These are phyloP conservation scores for Peltaster fructicola DNA, from an alignment of 2,329 filamentous ascomycete genomes.

Conservation along the genomic window DNA sequence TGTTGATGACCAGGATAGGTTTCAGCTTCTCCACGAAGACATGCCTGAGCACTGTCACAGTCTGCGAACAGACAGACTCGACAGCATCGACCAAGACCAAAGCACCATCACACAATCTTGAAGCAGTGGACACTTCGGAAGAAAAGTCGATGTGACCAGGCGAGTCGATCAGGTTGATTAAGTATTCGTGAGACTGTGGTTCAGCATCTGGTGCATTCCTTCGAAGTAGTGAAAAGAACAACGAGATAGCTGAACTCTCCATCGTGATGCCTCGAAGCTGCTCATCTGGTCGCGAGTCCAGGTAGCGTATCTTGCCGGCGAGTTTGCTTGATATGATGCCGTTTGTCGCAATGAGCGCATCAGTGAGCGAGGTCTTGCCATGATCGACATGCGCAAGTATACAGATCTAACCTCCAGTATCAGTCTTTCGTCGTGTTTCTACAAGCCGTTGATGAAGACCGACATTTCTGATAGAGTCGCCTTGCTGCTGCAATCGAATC, in stretches of 20 bases:
- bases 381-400: conserved; percentile 95
- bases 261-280: conserved; percentile 97
- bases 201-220: conserved; percentile 39
- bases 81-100: conserved; percentile 91
- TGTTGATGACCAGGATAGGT: conserved; percentile 90
- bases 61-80: conserved; percentile 96
- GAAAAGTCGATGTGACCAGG: conserved; percentile 98
- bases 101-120: conserved; percentile 82
- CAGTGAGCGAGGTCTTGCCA: conserved; percentile 93
- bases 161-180: conserved; percentile 95
- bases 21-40: conserved; percentile 93
- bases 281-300: conserved; percentile 91
- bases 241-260: conserved; percentile 95
- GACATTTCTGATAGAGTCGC: conserved; percentile 85
- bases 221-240: conserved; percentile 84
- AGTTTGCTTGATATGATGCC: conserved; percentile 97
- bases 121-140: conserved; percentile 92
- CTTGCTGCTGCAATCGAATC: conserved; percentile 70
- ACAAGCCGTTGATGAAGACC: conserved; percentile 15
- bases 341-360: conserved; percentile 92
- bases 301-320: conserved; percentile 92
- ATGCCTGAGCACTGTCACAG: conserved; percentile 86
- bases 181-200: conserved; percentile 60
- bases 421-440: conserved; percentile 7
- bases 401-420: conserved; percentile 42